Conservation (phyloP, 768 basidiomycete genomes). For the Xerocomellus amylosporus region DNA sequence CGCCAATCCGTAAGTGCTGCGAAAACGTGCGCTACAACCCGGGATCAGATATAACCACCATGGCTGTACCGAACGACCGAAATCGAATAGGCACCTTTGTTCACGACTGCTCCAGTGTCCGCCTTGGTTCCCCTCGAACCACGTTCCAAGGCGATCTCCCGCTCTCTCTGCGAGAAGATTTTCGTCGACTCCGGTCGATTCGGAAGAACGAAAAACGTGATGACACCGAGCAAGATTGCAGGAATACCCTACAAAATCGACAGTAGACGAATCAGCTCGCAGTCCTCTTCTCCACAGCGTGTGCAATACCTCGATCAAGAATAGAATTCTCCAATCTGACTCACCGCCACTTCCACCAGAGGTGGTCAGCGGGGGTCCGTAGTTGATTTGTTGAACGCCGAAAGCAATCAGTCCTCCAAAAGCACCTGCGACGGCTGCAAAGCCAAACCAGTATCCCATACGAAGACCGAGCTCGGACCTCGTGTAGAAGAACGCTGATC, state of each 20-base stretch:
- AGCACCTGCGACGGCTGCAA: slow-evolving; percentile 80
- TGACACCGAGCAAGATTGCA: slow-evolving; percentile 57
- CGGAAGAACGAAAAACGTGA: slow-evolving; percentile 57
- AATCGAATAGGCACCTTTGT: slow-evolving; percentile 44
- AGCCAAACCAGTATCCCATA: slow-evolving; percentile 82
- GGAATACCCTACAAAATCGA: slow-evolving; percentile 54
- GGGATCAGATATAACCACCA: not conserved
- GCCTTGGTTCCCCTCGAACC: slow-evolving; percentile 65
- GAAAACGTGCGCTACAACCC: slow-evolving; percentile 51
- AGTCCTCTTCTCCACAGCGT: too few species aligned
- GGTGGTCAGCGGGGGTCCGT: slow-evolving; percentile 22
- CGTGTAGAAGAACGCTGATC: slow-evolving; percentile 74
- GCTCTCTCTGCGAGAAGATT: slow-evolving; percentile 49
- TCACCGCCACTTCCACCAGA: slow-evolving; percentile 27
- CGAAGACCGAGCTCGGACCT: slow-evolving; percentile 70
- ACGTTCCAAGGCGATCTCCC: slow-evolving; percentile 61
- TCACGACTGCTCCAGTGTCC: slow-evolving; percentile 62
- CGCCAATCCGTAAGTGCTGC: slow-evolving; percentile 74
- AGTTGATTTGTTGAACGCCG: slow-evolving; percentile 69
- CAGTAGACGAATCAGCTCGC: not conserved
- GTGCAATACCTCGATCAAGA: slow-evolving; percentile 66
- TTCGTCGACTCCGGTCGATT: slow-evolving; percentile 69
- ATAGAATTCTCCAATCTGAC: slow-evolving; percentile 43
- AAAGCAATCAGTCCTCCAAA: slow-evolving; percentile 85
- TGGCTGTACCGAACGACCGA: not conserved